Percentiles rank a stretch among this genome's conserved stretches.
Evolutionary conservation across 2,329 filamentous ascomycete genomes (phyloP).

Genomic region (Rasamsonia emersonii): DNA sequence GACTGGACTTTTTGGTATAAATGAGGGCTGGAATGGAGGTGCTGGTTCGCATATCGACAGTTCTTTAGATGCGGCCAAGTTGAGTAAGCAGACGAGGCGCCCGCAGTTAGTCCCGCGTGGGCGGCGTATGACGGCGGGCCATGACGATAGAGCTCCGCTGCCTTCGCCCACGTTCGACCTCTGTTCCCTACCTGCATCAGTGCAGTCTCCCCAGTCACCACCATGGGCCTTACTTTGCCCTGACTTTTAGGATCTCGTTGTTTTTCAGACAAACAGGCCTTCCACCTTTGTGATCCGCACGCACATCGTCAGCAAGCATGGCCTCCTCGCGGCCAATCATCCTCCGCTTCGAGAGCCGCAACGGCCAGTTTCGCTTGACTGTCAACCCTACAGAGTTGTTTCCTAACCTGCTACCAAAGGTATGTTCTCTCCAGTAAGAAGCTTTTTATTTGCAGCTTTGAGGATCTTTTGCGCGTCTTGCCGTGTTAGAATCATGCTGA

Average conservation of each 20-base stretch:
- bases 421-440: conserved; percentile 13
- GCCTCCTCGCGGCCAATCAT: conserved; percentile 53
- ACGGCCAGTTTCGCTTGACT: conserved; percentile 82
- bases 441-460: neutral
- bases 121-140: conserved; percentile 6
- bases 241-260: neutral
- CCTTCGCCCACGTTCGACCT: conserved; percentile 3
- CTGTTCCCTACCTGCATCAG: conserved; percentile 1
- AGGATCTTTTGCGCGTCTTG: neutral
- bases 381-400: conserved; percentile 70
- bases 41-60: too few relatives aligned
- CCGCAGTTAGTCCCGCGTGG: conserved; percentile 1
- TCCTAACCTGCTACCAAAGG: conserved; percentile 43
- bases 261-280: neutral
- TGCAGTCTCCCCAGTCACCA: neutral
- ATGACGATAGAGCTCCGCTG: conserved; percentile 20
- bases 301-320: conserved; percentile 23
- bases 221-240: neutral
- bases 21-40: too few relatives aligned
- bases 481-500: conserved; percentile 9
- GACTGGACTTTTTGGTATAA: too few relatives aligned
- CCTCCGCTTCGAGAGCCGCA: conserved; percentile 77
- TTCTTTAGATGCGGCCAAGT: too few relatives aligned
- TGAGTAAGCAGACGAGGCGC: conserved; percentile 2
- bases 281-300: too few relatives aligned